Conservation (phyloP, 176 grass and related monocot genomes). For the Hyparrhenia diplandra region DNA sequence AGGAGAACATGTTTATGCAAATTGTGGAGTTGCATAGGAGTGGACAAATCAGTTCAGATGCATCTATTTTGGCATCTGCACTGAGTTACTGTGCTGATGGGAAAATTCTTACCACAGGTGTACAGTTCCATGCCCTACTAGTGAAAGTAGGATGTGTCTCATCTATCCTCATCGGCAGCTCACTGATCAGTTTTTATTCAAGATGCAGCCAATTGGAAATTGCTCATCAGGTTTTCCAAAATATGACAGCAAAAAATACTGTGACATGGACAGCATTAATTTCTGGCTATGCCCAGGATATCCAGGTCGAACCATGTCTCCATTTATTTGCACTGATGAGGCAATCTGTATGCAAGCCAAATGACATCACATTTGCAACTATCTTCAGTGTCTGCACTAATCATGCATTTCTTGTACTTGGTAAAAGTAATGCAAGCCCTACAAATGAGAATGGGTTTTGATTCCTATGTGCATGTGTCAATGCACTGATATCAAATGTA, state of each 20-base stretch:
- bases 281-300: slow-evolving; percentile 51
- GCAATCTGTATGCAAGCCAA: slow-evolving; percentile 42
- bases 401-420: slow-evolving; percentile 46
- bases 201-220: slow-evolving; percentile 25
- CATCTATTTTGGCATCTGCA: slow-evolving; percentile 38
- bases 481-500: slow-evolving; percentile 55
- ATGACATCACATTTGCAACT: slow-evolving; percentile 63
- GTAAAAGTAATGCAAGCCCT: slow-evolving; percentile 51
- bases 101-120: slow-evolving; percentile 13
- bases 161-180: slow-evolving; percentile 33
- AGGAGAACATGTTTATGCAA: slow-evolving; percentile 29
- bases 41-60: slow-evolving; percentile 21
- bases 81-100: slow-evolving; percentile 40
- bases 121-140: slow-evolving; percentile 51
- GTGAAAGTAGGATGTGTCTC: slow-evolving; percentile 41
- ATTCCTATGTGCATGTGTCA: slow-evolving; percentile 47
- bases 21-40: slow-evolving; percentile 40
- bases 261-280: slow-evolving; percentile 62
- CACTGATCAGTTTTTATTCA: slow-evolving; percentile 61
- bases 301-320: slow-evolving; percentile 34
- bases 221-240: slow-evolving; percentile 42
- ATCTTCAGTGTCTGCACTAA: slow-evolving; percentile 45
- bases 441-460: slow-evolving; percentile 56
- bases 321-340: slow-evolving; percentile 44
- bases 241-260: slow-evolving; percentile 45